Base-by-base conservation (phyloP, 257 asterid species). In the Salvia hispanica region DNA sequence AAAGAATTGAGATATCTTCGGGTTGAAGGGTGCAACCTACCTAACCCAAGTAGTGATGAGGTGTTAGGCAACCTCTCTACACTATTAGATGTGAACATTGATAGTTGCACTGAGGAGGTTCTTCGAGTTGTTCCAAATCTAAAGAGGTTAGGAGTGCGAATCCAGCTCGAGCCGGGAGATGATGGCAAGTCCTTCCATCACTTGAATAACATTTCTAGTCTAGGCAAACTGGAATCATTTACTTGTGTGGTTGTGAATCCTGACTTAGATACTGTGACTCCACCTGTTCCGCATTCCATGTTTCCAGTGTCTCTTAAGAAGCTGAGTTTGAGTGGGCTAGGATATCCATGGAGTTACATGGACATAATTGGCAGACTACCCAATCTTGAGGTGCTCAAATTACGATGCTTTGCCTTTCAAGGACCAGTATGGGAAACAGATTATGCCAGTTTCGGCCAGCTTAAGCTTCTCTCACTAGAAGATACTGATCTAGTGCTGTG, bases 331-430 rank as follows among this genome's bases (percentile, higher is more conserved):
- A 54, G 60, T 9, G 60, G 60, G 60, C 39, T 54, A 2, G 60
- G 60, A 25, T 54, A 54, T 54, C 60, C 60, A 0, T 54, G 40
- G 60, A 25, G 39, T 54, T 54, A 28, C 40, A 54, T 54, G 60
- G 39, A 25, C 39, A 28, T 54, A 54, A 54, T 54, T 54, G 60
- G 60, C 1, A 4, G 39, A 5, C 60, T 54, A 28, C 60, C 10
- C 13, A 54, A 28, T 54, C 60, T 57, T 9, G 62, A 57, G 14
- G 62, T 57, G 25, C 45, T 57, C 44, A 57, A 57, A n/a, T 7
- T 57, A n/a, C 5, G 62, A 12, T 57, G 62, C 62, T 57, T 13
- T 6, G 62, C 62, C 62, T 57, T 57, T 57, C 45, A 34, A 57
- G 62, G 62, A 13, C 21, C 62, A 13, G 21, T 31, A 6, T 57